These are phyloP conservation scores for Candida pseudofarinosa DNA, from an alignment of 805 yeast species.

Conservation along the genomic window DNA sequence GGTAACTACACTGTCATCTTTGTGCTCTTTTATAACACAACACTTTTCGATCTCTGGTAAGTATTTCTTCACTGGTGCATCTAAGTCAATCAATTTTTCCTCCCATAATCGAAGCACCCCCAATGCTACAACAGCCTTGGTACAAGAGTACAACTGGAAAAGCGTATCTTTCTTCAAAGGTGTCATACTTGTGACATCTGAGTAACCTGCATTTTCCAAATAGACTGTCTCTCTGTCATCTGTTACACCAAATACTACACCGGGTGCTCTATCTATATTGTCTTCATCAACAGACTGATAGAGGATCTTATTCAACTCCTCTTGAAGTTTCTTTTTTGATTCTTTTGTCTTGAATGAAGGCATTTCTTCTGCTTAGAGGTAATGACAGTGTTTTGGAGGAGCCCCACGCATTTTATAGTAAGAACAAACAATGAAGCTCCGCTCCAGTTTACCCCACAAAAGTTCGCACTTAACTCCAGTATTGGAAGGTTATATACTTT, in stretches of 20 bases:
- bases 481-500: no score
- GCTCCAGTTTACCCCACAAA: no score
- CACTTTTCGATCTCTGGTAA: slow-evolving; percentile 25
- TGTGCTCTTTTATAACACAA: slow-evolving; percentile 15
- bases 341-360: neutral
- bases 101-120: slow-evolving; percentile 31
- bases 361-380: neutral
- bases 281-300: slow-evolving; percentile 1
- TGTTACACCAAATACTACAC: slow-evolving; percentile 14
- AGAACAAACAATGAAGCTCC: no score
- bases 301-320: slow-evolving; percentile 3
- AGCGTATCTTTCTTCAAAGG: slow-evolving; percentile 5
- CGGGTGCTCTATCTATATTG: slow-evolving; percentile 2
- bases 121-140: slow-evolving; percentile 25
- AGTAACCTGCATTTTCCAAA: slow-evolving; percentile 9
- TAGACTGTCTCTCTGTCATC: slow-evolving; percentile 9
- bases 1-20: slow-evolving; percentile 12
- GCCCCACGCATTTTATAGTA: no score
- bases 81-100: slow-evolving; percentile 24
- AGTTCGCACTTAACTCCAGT: no score
- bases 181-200: slow-evolving; percentile 1
- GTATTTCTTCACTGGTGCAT: slow-evolving; percentile 24
- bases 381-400: no score
- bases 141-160: slow-evolving; percentile 27
- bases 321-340: neutral